Evolutionary conservation across 1,139 yeast species (phyloP), one percentile per base, ranked within the genome.

Genomic region (Pichia sp.): DNA sequence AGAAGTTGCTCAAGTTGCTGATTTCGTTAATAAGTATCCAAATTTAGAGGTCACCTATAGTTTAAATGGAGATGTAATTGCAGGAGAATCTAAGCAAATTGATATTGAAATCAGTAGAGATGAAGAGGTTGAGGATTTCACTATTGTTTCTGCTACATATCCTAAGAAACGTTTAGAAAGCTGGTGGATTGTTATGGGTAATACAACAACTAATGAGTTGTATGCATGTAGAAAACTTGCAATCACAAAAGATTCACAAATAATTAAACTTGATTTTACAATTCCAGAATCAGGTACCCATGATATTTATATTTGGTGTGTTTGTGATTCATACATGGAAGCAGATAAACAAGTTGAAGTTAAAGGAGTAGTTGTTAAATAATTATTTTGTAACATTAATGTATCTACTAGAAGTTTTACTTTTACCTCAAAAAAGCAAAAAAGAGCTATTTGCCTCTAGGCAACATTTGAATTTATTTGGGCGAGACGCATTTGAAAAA

Each of bases 131-230:
- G 95, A 84, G n/a, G 83, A 81, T 56, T 69, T 84, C 48, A 65
- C 65, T 1, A 90, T 84, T 3, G 77, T 75, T 11, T 72, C 89
- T 1, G 76, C 80, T 41, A 67, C 65, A 48, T 87, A 71, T 62
- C 88, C 95, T 1, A 69, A 63, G 48, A 65, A 70, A 4, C 87
- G 85, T 67, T 67, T 72, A n/a, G 98, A 93, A 65, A 69, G 79
- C 69, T 93, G 97, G 96, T 85, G 93, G 93, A 66, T 93, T 30
- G 84, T 91, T 10, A 69, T 91, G 46, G 98, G 98, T 14, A 87
- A 87, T 57, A 64, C 77, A 0, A 62, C 69, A 2, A 71, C 77
- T 1, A 80, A 77, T 55, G 86, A 84, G 60, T 68, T 93, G 31
- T 85, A 82, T 60, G 93, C 90, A 0, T 83, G 90, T 55, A 86